Percentiles rank a stretch among this genome's conserved stretches.
Conservation (phyloP, 1,139 yeast species). For the Eremothecium sinecaudum region DNA sequence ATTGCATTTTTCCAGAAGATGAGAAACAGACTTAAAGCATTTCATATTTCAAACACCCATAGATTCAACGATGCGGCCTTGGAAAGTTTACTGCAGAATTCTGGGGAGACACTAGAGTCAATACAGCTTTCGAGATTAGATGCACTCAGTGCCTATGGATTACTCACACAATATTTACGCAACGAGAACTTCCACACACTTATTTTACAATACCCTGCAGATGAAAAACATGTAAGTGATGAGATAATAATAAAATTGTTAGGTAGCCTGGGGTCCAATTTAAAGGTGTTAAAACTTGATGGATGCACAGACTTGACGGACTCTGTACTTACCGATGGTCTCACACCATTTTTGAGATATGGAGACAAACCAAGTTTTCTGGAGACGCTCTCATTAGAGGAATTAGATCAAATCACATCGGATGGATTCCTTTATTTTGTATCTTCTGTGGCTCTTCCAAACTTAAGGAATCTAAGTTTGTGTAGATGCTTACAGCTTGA, state of each 20-base stretch:
- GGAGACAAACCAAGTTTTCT: slow-evolving; percentile 12
- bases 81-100: slow-evolving; percentile 49
- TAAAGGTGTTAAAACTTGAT: slow-evolving; percentile 51
- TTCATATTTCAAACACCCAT: slow-evolving; percentile 74
- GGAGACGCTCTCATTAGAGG: slow-evolving; percentile 20
- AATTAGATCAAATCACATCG: slow-evolving; percentile 55
- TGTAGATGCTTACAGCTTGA: slow-evolving; percentile 58
- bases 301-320: slow-evolving; percentile 72
- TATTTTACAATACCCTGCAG: slow-evolving; percentile 60
- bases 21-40: slow-evolving; percentile 40
- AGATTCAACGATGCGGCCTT: slow-evolving; percentile 64
- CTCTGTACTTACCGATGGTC: slow-evolving; percentile 46
- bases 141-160: slow-evolving; percentile 55
- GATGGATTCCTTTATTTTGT: slow-evolving; percentile 56
- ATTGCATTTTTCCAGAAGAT: slow-evolving; percentile 50
- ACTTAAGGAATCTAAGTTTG: slow-evolving; percentile 52
- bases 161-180: slow-evolving; percentile 54
- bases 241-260: slow-evolving; percentile 57
- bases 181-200: slow-evolving; percentile 40
- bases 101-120: slow-evolving; percentile 45
- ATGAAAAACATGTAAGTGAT: slow-evolving; percentile 60
- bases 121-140: slow-evolving; percentile 60
- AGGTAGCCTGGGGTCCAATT: slow-evolving; percentile 51
- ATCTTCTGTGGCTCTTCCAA: slow-evolving; percentile 39
- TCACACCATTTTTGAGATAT: slow-evolving; percentile 37